Percentiles rank a stretch among this genome's conserved stretches.
Conservation (phyloP, 2,329 filamentous ascomycete genomes). For the Aspergillus aculeatus region DNA sequence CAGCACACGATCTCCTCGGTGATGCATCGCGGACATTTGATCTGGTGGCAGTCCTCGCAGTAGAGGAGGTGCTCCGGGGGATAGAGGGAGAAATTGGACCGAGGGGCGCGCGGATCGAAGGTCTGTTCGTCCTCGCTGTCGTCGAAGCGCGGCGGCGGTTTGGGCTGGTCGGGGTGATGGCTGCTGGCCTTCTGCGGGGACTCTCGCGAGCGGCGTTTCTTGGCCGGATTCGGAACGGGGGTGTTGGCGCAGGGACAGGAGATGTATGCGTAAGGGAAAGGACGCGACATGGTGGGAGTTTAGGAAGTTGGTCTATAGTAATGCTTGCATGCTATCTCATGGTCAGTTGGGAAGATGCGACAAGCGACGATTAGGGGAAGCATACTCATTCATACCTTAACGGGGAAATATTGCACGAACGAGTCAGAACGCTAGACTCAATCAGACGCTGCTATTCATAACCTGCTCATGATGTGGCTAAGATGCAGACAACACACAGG, state of each 20-base stretch:
- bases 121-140: constrained; percentile 71
- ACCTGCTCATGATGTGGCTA: not conserved
- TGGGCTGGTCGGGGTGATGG: constrained; percentile 22
- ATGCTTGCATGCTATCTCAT: not conserved
- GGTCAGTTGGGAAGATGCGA: not conserved
- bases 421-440: not conserved
- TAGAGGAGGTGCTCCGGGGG: constrained; percentile 92
- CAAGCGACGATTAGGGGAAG: not conserved
- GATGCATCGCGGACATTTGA: constrained; percentile 88
- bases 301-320: not conserved
- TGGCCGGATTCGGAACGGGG: constrained; percentile 40
- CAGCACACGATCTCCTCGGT: constrained; percentile 92
- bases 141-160: constrained; percentile 31
- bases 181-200: constrained; percentile 31
- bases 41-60: constrained; percentile 96
- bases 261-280: constrained; percentile 64
- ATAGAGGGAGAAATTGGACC: constrained; percentile 88
- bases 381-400: not conserved
- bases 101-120: constrained; percentile 80
- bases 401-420: not conserved
- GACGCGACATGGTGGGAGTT: constrained; percentile 47
- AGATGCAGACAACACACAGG: not conserved
- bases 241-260: constrained; percentile 62
- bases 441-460: not conserved
- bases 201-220: constrained; percentile 40